Evolutionary conservation across 1,284 basidiomycete genomes (phyloP), one percentile per base, ranked within the genome.

Genomic region (Thelephora terrestris): DNA sequence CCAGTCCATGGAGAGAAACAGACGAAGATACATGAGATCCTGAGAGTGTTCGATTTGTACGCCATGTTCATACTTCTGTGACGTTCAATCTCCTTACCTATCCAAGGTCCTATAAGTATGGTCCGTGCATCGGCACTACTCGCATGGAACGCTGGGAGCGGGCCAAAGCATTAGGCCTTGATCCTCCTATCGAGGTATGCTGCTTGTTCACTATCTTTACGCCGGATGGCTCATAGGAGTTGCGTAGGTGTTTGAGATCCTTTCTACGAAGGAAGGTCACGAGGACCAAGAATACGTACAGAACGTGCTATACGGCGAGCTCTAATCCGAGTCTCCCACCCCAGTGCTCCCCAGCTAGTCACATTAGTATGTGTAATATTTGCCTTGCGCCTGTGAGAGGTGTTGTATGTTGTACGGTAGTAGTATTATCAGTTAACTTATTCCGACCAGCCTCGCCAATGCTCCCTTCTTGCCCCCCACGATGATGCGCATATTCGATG

Each of bases 101-200:
- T 35, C 39, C 3, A 38, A 86, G 84, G 57, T 80, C 82, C 0
- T 81, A 83, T 50, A 80, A 90, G 55, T 95, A 83, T 60, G 92
- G 92, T 0, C 92, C 92, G 2, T 91, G 85, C 55, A 73, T 89
- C 39, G 92, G 92, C 1, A 74, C 94, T 43, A 78, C 81, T 12
- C 78, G 93, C 39, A 68, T 96, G 21, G 81, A 93, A 53, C 75
- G 94, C 29, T 98, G 91, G 91, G 78, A 95, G 57, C 74, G 94
- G 36, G 94, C 94, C 0, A 63, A 84, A 42, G 74, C 76, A 16
- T 71, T 94, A 40, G 91, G 90, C 5, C 70, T 96, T 20, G 74
- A 87, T 47, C 94, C 94, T 16, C 93, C 94, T 1, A 61, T 67
- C 16, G 90, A 92, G 71, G 90, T 91, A 55, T 51, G 76, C 65